phyloP scores from a whole-genome alignment of 1,284 basidiomycete genomes.

The Microbotryum intermedium region DNA sequence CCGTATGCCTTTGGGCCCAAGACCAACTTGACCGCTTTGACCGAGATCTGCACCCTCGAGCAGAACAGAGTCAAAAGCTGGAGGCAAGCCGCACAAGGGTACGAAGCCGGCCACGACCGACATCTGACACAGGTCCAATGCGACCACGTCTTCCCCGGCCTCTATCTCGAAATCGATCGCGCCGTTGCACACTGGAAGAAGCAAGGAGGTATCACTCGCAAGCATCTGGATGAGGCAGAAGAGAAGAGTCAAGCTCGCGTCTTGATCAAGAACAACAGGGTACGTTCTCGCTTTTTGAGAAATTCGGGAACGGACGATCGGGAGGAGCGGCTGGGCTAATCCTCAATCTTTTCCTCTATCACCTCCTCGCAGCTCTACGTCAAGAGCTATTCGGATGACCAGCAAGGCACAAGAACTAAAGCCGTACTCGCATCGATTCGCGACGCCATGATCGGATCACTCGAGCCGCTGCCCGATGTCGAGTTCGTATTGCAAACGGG shows the following conservation, averaged over 20 bases:
- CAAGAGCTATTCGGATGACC: slow-evolving; percentile 34
- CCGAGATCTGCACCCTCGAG: neutral
- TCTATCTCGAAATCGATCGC: slow-evolving; percentile 39
- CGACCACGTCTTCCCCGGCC: slow-evolving; percentile 32
- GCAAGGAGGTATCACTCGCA: slow-evolving; percentile 34
- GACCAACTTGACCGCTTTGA: slow-evolving; percentile 3
- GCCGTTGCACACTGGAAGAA: slow-evolving; percentile 31
- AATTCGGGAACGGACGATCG: neutral
- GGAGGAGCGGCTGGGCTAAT: neutral
- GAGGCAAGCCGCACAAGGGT: neutral
- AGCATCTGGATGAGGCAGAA: slow-evolving; percentile 37
- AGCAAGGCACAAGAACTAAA: slow-evolving; percentile 22
- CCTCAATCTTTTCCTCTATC: neutral
- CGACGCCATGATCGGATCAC: slow-evolving; percentile 33
- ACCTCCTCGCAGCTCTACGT: slow-evolving; percentile 34
- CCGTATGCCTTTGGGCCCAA: slow-evolving; percentile 9
- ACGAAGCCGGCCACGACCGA: slow-evolving; percentile 15
- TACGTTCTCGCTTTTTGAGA: slow-evolving; percentile 15
- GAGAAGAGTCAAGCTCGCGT: slow-evolving; percentile 34
- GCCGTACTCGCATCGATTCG: slow-evolving; percentile 32
- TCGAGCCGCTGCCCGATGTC: slow-evolving; percentile 38
- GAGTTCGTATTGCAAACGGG: slow-evolving; percentile 38
- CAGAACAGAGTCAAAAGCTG: neutral
- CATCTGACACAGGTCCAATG: slow-evolving; percentile 35
- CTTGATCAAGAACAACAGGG: slow-evolving; percentile 37